phyloP scores from a whole-genome alignment of 1,284 basidiomycete species.

The Trametes hirsuta region DNA sequence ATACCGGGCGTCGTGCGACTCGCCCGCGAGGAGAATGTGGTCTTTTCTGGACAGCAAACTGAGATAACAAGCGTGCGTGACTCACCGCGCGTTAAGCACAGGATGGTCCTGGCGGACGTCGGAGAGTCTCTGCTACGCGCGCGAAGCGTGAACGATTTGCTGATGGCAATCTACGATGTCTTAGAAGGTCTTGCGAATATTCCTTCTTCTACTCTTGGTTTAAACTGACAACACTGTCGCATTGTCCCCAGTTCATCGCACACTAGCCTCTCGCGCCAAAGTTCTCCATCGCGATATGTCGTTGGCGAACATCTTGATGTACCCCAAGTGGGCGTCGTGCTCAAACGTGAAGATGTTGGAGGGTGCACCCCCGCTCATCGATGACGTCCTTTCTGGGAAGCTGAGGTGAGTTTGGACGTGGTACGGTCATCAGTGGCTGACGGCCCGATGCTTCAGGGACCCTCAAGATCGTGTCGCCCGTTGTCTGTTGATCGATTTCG shows the following conservation, averaged over 20 bases:
- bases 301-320: slow-evolving; percentile 12
- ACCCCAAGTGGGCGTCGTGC: slow-evolving; percentile 1
- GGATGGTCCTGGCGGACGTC: slow-evolving; percentile 3
- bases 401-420: background rate
- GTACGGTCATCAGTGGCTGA: background rate
- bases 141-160: slow-evolving; percentile 1
- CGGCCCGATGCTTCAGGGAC: background rate
- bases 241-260: slow-evolving; percentile 1
- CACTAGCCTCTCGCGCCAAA: background rate
- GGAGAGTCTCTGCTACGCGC: background rate
- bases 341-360: background rate
- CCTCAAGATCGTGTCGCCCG: background rate
- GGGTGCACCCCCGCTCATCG: background rate
- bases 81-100: background rate
- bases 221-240: background rate
- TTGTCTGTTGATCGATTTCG: slow-evolving; percentile 5
- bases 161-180: slow-evolving; percentile 4
- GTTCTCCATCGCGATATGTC: slow-evolving; percentile 16
- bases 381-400: background rate
- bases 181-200: background rate
- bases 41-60: background rate
- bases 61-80: background rate
- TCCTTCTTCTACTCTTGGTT: background rate
- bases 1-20: slow-evolving; percentile 8
- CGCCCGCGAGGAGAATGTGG: background rate